Evolutionary conservation across 176 grass and related monocot species (phyloP), one percentile per base, ranked within the genome.

Genomic region (Oryza brachyantha): DNA sequence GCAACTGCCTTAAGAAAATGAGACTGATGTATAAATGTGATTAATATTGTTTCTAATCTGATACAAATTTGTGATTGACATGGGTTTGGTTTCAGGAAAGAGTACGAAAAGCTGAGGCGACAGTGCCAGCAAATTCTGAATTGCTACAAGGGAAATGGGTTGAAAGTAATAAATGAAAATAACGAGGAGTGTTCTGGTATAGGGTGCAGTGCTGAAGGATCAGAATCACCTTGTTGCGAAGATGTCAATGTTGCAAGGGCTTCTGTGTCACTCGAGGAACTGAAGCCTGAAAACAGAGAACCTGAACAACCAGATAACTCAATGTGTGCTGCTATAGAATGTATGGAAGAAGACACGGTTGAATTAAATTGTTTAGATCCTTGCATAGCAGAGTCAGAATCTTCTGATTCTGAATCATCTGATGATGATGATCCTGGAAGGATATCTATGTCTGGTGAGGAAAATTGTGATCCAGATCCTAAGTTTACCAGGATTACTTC

Each of bases 101-200:
- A 97, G 80, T 97, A 90, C 80, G 96, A 93, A 84, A 99, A 93
- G 77, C 84, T 99, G 39, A 93, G 92, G 75, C 84, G 86, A 48
- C 92, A 88, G 29, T 99, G 96, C 70, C 76, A 79, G 37, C 83
- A 84, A 77, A 83, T 95, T 76, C 38, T 91, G 67, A 89, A 75
- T 86, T 82, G 80, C 8, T 76, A 73, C 70, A 92, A 83, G 64
- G 88, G 83, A 82, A 92, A 88, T 81, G 78, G 86, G 34, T 75
- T 88, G 57, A 95, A 94, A 74, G 80, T 84, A 79, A 84, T 89
- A 81, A 80, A 81, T 71, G 91, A 86, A 79, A 81, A 62, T 87
- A 79, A 91, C 38, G 84, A 73, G 65, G 87, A 88, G 43, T 87
- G 54, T 75, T 81, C 64, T 86, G 85, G 79, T 80, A 52, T 80